Conservation (phyloP, 345 rosid genomes). For the Hirschfeldia incana region DNA sequence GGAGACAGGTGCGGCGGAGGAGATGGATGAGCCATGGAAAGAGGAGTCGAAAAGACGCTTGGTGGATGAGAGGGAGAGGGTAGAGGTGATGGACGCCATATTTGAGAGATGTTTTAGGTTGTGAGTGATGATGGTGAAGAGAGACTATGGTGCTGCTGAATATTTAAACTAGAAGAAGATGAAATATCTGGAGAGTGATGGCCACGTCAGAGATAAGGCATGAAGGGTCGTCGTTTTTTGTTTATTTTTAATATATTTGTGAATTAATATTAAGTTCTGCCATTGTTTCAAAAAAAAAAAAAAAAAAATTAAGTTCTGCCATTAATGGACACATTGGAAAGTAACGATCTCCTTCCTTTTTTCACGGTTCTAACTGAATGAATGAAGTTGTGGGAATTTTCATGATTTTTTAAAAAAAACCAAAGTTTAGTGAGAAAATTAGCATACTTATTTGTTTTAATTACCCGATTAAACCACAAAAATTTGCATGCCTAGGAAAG, state of each 20-base stretch:
- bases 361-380: slow-evolving; percentile 19
- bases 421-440: neutral
- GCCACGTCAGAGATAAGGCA: slow-evolving; percentile 50
- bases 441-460: neutral
- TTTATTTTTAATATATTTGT: neutral
- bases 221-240: slow-evolving; percentile 41
- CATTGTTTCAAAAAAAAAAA: no score
- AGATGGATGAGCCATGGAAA: slow-evolving; percentile 50
- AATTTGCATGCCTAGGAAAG: neutral
- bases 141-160: slow-evolving; percentile 3
- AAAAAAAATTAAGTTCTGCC: neutral
- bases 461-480: neutral
- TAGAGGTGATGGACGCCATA: slow-evolving; percentile 51
- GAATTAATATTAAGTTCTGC: neutral
- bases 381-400: neutral
- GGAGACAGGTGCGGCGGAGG: slow-evolving; percentile 33
- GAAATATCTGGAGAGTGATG: slow-evolving; percentile 22
- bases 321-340: slow-evolving; percentile 26
- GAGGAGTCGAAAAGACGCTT: slow-evolving; percentile 48
- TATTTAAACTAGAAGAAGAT: slow-evolving; percentile 19
- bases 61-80: slow-evolving; percentile 47
- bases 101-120: neutral
- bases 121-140: slow-evolving; percentile 4
- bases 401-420: neutral
- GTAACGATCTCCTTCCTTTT: neutral